Evolutionary conservation across 257 asterid genomes (phyloP).

Genomic region (Dorcoceras hygrometricum): DNA sequence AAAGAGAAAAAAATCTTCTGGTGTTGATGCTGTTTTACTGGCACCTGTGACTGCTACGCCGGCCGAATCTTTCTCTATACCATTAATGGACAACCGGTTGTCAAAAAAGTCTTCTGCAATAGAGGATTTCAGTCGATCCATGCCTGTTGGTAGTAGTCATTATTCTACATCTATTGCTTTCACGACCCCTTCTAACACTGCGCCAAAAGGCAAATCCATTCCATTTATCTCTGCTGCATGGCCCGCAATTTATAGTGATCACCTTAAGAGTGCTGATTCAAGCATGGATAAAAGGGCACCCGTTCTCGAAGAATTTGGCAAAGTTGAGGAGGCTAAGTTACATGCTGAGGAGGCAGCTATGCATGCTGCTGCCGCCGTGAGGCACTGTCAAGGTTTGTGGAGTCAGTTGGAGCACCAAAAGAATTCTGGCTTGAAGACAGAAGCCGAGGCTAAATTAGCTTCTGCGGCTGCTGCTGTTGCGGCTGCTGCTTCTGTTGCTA

Average conservation of each 20-base stretch:
- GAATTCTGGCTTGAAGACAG: conserved; percentile 53
- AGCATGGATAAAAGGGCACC: conserved; percentile 43
- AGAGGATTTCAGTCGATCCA: conserved; percentile 41
- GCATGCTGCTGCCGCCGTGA: conserved; percentile 70
- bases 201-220: conserved; percentile 40
- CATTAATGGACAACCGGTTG: conserved; percentile 34
- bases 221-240: conserved; percentile 35
- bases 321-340: conserved; percentile 78
- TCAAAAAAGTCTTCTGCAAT: conserved; percentile 39
- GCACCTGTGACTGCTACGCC: conserved; percentile 35
- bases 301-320: conserved; percentile 42
- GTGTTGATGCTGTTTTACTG: conserved; percentile 49
- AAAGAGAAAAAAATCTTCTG: conserved; percentile 71
- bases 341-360: conserved; percentile 84
- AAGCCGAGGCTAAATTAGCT: conserved; percentile 68
- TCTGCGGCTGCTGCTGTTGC: conserved; percentile 89
- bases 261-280: conserved; percentile 36
- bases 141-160: conserved; percentile 40
- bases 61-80: conserved; percentile 41
- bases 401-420: conserved; percentile 60
- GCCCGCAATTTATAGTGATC: conserved; percentile 44
- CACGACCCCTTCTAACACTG: conserved; percentile 46
- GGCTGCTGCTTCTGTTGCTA: conserved; percentile 94
- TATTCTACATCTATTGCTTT: conserved; percentile 67
- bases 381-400: conserved; percentile 84